Evolutionary conservation across 257 asterid species (phyloP), one percentile per base, ranked within the genome.

Genomic region (Euphrasia confusa): DNA sequence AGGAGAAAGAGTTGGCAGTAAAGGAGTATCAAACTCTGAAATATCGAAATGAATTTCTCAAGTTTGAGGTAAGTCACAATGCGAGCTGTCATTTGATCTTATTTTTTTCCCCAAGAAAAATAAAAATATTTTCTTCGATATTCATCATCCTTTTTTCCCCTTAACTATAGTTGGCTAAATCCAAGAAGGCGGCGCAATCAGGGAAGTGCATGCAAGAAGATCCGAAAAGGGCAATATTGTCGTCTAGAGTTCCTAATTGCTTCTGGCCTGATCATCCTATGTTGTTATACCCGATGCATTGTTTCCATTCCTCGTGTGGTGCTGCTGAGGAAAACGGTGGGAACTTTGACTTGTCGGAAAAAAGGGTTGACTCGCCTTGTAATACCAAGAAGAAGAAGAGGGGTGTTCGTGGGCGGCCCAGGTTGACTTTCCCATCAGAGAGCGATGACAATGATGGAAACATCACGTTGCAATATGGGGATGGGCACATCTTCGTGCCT

Each of bases 1-100:
- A 90, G 98, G 68, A 68, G 58, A 82, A 72, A 85, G 89, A 82
- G 83, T 66, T 80, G 63, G 89, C 82, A 5, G 35, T 70, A 61
- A 63, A 64, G 55, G 75, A 72, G 73, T 73, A 68, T 47, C 65
- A 71, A 65, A 63, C 74, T 24, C 28, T 85, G 81, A 85, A 71
- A 68, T 71, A 12, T 21, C 48, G 65, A 63, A 82, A 85, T 42
- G 68, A 59, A 53, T 63, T 64, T 54, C 82, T 85, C 67, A 82
- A 69, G 68, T 67, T 49, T 55, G 76, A 60, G 81, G 95, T 90
- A 68, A 71, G 48, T 10, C 39, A 26, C 37, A 15, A 35, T 48
- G 24, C 24, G 24, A 21, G 24, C 17, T 17, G 54, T 13, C 26
- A 15, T 14, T 47, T 24, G 26, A 17, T 21, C 63, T 18, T 7